Conservation (phyloP, 805 yeast genomes). For the Trichomonascus vanleenenianus region DNA sequence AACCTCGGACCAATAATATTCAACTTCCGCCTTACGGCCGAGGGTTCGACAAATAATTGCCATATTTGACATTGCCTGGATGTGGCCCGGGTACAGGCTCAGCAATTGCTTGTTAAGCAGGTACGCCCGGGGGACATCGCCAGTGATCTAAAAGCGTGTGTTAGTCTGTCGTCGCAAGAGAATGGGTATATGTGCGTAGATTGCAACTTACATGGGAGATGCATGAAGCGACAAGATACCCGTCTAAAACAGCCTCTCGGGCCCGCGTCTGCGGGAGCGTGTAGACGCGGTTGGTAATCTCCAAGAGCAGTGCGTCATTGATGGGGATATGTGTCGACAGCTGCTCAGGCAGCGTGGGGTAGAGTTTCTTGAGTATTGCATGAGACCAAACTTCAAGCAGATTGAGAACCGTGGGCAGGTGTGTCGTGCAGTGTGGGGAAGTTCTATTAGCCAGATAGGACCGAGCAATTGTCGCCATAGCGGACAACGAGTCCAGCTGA, state of each 20-base stretch:
- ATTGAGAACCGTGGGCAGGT: neutral
- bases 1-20: constrained; percentile 19
- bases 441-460: neutral
- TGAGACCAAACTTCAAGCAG: neutral
- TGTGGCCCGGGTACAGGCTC: constrained; percentile 10
- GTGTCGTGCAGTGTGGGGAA: neutral
- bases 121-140: constrained; percentile 1
- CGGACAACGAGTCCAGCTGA: neutral
- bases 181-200: neutral
- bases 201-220: constrained; percentile 19
- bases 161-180: no score
- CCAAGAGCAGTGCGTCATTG: neutral
- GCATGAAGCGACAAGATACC: constrained; percentile 21
- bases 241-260: constrained; percentile 7
- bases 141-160: constrained; percentile 4
- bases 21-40: constrained; percentile 17
- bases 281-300: neutral
- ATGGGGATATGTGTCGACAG: neutral
- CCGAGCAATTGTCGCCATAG: constrained; percentile 1
- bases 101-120: constrained; percentile 3
- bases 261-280: neutral
- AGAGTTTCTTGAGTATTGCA: neutral
- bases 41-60: constrained; percentile 17
- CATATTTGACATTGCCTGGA: constrained; percentile 22
- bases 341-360: neutral